Conservation (phyloP, 768 basidiomycete species). For the Royoungia palumana region DNA sequence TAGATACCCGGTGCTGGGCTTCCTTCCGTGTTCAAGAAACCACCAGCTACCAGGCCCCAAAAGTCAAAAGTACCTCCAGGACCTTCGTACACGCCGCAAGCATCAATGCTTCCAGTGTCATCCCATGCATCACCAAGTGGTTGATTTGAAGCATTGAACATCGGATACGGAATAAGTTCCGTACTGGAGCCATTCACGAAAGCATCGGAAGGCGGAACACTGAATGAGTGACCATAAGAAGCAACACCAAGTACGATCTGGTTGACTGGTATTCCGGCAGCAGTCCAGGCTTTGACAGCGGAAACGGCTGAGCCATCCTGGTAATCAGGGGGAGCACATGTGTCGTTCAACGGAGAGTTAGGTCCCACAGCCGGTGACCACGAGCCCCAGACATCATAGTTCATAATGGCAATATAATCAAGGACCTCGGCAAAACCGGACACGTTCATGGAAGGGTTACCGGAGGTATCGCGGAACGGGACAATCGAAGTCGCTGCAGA, state of each 20-base stretch:
- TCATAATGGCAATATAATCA: conserved; percentile 61
- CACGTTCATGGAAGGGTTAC: conserved; percentile 62
- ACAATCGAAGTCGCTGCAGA: conserved; percentile 64
- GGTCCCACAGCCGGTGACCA: conserved; percentile 58
- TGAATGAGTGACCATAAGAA: conserved; percentile 74
- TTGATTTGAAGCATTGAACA: conserved; percentile 41
- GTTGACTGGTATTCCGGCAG: conserved; percentile 65
- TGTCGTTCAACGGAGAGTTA: conserved; percentile 75
- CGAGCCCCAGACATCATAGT: conserved; percentile 57
- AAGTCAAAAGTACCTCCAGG: conserved; percentile 56
- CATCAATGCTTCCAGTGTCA: conserved; percentile 44
- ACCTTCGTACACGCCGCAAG: conserved; percentile 48
- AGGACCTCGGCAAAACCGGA: conserved; percentile 66
- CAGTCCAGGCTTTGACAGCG: conserved; percentile 65
- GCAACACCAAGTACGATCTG: conserved; percentile 80
- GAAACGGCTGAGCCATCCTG: conserved; percentile 72
- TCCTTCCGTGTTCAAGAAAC: conserved; percentile 41
- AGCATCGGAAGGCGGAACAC: conserved; percentile 37
- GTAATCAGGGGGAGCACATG: conserved; percentile 56
- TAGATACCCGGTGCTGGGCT: conserved; percentile 41
- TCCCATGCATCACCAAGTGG: conserved; percentile 57
- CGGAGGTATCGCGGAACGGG: conserved; percentile 60
- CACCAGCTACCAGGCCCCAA: conserved; percentile 54
- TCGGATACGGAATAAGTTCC: conserved; percentile 44
- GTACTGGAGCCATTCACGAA: conserved; percentile 31